These are phyloP conservation scores for Aethionema arabicum DNA, from an alignment of 345 rosid genomes.

Conservation along the genomic window DNA sequence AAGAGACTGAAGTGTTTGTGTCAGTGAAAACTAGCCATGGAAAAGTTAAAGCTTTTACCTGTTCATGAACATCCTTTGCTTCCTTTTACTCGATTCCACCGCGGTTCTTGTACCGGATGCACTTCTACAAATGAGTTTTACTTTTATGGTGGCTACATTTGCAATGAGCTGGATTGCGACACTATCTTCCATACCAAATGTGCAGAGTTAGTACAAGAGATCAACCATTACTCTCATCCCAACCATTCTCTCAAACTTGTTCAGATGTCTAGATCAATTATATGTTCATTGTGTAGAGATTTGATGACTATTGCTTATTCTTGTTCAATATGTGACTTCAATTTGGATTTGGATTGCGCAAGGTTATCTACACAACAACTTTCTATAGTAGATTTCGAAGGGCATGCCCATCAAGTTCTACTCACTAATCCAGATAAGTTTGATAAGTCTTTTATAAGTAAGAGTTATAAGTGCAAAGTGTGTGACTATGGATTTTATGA, in stretches of 20 bases:
- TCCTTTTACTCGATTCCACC: neutral
- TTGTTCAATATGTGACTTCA: conserved; percentile 15
- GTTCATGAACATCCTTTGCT: conserved; percentile 11
- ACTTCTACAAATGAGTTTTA: neutral
- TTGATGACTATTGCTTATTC: neutral
- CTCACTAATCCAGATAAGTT: no score
- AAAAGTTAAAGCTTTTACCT: neutral
- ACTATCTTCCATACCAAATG: conserved; percentile 2
- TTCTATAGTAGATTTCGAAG: neutral
- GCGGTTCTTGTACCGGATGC: neutral
- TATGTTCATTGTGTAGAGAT: neutral
- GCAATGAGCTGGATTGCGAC: conserved; percentile 15
- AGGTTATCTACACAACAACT: neutral
- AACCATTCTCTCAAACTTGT: conserved; percentile 15
- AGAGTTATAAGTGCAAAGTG: no score
- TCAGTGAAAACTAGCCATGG: no score
- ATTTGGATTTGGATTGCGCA: conserved; percentile 6
- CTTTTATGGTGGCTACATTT: conserved; percentile 23
- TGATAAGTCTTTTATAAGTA: no score
- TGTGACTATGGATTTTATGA: neutral
- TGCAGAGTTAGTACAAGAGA: neutral
- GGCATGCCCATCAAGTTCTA: neutral
- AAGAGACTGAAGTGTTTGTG: no score
- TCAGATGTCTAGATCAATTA: neutral
- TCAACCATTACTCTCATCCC: conserved; percentile 21